Evolutionary conservation across 805 yeast genomes (phyloP).

Genomic region (Wickerhamia fluorescens): DNA sequence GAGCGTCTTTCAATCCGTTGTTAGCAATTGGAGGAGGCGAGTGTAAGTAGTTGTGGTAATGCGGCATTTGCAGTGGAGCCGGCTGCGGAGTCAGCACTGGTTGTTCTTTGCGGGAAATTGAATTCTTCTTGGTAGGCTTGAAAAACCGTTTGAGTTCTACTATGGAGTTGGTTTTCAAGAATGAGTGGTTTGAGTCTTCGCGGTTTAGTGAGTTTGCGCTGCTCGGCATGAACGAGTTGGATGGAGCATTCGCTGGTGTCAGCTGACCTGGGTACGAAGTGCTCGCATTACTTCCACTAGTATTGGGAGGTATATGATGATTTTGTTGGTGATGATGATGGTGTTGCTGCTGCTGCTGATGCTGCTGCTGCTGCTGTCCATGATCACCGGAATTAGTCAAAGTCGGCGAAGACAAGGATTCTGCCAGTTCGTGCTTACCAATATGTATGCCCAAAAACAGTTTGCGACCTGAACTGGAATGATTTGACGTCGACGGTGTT

Average conservation of each 20-base stretch:
- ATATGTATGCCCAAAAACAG: slow-evolving; percentile 34
- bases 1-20: slow-evolving; percentile 2
- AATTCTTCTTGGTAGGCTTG: slow-evolving; percentile 43
- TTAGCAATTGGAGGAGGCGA: slow-evolving; percentile 21
- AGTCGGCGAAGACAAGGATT: slow-evolving; percentile 29
- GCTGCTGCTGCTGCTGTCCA: slow-evolving; percentile 6
- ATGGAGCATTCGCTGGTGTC: slow-evolving; percentile 1
- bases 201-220: slow-evolving; percentile 5
- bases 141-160: slow-evolving; percentile 67
- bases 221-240: slow-evolving; percentile 7
- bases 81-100: too few species aligned
- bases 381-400: slow-evolving; percentile 26
- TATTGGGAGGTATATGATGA: slow-evolving; percentile 1
- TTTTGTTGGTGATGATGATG: slow-evolving; percentile 3
- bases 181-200: slow-evolving; percentile 19
- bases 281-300: slow-evolving; percentile 2
- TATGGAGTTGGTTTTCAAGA: slow-evolving; percentile 48
- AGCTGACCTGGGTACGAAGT: background rate
- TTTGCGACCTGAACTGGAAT: slow-evolving; percentile 15
- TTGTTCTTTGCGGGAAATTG: slow-evolving; percentile 8
- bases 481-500: slow-evolving; percentile 27
- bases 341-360: slow-evolving; percentile 4
- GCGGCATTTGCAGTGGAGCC: slow-evolving; percentile 2
- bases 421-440: slow-evolving; percentile 35
- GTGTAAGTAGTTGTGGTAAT: slow-evolving; percentile 20